phyloP scores from a whole-genome alignment of 2,329 filamentous ascomycete genomes.

The Monilinia fructigena region DNA sequence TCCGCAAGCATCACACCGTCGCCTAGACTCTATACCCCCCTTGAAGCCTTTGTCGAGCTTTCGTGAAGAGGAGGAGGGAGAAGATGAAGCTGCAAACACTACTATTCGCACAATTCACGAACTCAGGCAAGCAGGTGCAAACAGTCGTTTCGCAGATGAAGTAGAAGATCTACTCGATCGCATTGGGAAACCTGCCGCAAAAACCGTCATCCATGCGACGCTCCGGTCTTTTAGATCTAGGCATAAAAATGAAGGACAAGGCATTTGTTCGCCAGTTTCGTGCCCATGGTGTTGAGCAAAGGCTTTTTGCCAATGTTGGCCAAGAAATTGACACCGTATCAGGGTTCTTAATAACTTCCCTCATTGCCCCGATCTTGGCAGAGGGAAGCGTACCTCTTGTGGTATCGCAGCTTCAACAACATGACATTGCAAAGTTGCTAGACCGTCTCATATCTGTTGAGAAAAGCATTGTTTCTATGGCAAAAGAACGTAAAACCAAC shows the following conservation, averaged over 20 bases:
- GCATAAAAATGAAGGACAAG: constrained; percentile 59
- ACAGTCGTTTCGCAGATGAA: constrained; percentile 64
- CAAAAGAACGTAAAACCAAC: constrained; percentile 64
- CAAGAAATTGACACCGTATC: constrained; percentile 59
- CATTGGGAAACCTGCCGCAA: constrained; percentile 51
- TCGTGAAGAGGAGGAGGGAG: constrained; percentile 36
- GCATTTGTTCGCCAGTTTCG: constrained; percentile 68
- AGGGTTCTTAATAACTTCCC: constrained; percentile 62
- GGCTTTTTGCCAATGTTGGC: constrained; percentile 62
- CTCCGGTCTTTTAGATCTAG: constrained; percentile 59
- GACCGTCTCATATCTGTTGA: constrained; percentile 52
- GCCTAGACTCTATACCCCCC: constrained; percentile 35
- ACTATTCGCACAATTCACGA: constrained; percentile 65
- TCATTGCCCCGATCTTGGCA: constrained; percentile 61
- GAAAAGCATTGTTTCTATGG: constrained; percentile 59
- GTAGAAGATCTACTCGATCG: constrained; percentile 63
- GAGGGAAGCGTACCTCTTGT: constrained; percentile 60
- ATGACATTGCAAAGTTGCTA: constrained; percentile 56
- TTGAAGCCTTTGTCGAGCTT: constrained; percentile 36
- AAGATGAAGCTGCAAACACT: constrained; percentile 30
- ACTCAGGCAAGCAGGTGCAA: constrained; percentile 63
- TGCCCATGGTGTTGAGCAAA: constrained; percentile 69
- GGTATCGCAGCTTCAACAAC: constrained; percentile 54
- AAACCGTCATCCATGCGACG: constrained; percentile 54
- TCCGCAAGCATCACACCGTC: constrained; percentile 27